phyloP scores from a whole-genome alignment of 306 rosid genomes.

The Malus sieversii region DNA sequence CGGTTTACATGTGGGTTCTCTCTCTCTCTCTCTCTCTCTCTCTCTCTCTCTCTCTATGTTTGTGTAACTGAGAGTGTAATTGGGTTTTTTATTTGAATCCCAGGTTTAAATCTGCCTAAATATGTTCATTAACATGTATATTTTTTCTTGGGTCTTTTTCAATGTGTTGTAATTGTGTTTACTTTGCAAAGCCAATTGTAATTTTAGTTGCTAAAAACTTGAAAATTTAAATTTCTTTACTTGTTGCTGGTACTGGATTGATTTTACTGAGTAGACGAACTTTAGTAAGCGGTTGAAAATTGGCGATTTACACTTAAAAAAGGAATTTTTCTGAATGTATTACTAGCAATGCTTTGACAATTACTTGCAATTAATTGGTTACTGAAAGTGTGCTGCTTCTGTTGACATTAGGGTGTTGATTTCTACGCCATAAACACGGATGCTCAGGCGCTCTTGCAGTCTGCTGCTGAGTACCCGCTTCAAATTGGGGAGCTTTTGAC shows the following conservation, averaged over 20 bases:
- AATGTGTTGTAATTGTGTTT: background rate
- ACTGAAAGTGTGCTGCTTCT: conserved; percentile 28
- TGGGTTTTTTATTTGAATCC: background rate
- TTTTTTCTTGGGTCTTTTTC: background rate
- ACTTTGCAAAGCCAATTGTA: background rate
- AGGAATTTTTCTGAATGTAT: background rate
- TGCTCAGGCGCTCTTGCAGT: conserved; percentile 83
- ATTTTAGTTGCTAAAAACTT: background rate
- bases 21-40: background rate
- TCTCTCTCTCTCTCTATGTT: background rate
- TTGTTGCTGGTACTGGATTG: background rate
- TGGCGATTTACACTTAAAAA: background rate
- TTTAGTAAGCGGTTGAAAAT: background rate
- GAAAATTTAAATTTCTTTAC: background rate
- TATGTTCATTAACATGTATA: background rate
- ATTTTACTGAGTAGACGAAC: background rate
- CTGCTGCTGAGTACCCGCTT: conserved; percentile 78
- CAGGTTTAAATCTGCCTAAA: background rate
- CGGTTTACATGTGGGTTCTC: conserved; percentile 58
- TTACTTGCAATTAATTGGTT: conserved; percentile 4
- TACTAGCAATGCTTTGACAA: background rate
- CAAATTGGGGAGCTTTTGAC: conserved; percentile 96
- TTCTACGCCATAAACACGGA: conserved; percentile 98
- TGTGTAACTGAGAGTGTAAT: background rate
- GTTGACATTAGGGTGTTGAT: conserved; percentile 69